Evolutionary conservation across 352 stramenopile genomes (phyloP), one percentile per base, ranked within the genome.

Genomic region (Globisporangium rhizosaccharum): DNA sequence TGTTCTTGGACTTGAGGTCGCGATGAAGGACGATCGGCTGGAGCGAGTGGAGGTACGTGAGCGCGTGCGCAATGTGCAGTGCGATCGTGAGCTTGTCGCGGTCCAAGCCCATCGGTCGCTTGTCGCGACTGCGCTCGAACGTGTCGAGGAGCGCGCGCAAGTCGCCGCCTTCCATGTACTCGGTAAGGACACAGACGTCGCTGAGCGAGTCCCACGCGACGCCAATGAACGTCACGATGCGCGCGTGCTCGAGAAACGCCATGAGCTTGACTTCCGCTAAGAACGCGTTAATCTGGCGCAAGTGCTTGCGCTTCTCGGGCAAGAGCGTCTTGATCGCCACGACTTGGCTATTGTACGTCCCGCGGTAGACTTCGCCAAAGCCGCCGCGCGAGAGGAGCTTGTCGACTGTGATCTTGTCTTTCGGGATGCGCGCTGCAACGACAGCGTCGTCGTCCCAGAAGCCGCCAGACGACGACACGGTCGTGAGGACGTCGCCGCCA

Each of bases 21-120:
- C 70, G 60, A 49, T 77, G 64, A 17, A 77, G 44, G 39, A 76
- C 69, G 2, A 59, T 70, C 3, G 73, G 71, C 51, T 76, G 47
- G 41, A 82, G 63, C 15, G 76, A 82, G 58, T 86, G 76, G 11
- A 86, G 56, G 55, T 86, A 86, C 56, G 70, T 66, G 2, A 86
- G 57, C 9, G 66, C 76, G 23, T 78, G 39, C 0, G 55, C 70
- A 5, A 86, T 63, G 33, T 83, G 64, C 10, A 82, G 55, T 4
- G 76, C 73, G 45, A 86, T 83, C 49, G 66, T 66, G 10, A 86
- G 62, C 63, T 87, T 87, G 44, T 79, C 71, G 12, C 66, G 50
- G 45, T 80, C 72, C 41, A 80, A 79, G 23, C 75, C 74, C 10
- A 54, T 68, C 15, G 70, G 58, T 0, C 65, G 61, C 41, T 70